Conservation (phyloP, 495 filamentous ascomycete genomes). For the Aspergillus mulundensis region DNA sequence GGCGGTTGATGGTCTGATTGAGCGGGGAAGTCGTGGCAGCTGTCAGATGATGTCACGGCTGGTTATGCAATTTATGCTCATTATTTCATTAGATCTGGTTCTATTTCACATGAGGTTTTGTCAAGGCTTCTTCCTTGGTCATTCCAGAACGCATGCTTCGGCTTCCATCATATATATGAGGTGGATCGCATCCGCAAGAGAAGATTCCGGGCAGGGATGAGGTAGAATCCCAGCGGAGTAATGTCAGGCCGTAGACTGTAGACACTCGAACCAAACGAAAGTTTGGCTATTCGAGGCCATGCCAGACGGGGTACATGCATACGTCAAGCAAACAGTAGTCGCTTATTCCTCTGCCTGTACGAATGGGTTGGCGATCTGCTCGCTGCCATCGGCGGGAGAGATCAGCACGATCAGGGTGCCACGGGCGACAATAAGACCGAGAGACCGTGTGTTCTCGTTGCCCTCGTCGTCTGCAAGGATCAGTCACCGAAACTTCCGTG, state of each 20-base stretch:
- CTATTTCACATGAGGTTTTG: neutral
- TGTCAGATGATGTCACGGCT: conserved; percentile 1
- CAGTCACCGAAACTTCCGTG: conserved; percentile 4
- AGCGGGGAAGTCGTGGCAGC: conserved; percentile 3
- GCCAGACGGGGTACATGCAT: neutral
- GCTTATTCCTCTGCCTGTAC: conserved; percentile 59
- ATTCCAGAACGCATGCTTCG: neutral
- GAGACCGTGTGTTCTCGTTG: conserved; percentile 74
- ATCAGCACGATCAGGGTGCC: conserved; percentile 90
- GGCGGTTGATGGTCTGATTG: conserved; percentile 2
- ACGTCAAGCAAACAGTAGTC: neutral
- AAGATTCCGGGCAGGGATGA: neutral
- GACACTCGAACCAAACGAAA: neutral
- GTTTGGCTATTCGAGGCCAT: neutral
- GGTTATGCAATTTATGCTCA: neutral
- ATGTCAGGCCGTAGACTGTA: neutral
- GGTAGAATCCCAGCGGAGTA: neutral
- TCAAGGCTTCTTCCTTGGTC: neutral
- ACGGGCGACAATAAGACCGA: conserved; percentile 87
- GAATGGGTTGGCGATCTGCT: conserved; percentile 95
- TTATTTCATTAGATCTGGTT: conserved; percentile 8
- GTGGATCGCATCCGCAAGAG: neutral
- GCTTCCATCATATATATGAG: neutral
- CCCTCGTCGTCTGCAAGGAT: conserved; percentile 73
- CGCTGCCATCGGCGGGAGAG: conserved; percentile 88